A percentile compares a stretch with the other conserved stretches of the same genome.
These are phyloP conservation scores for Luzula sylvatica DNA, from an alignment of 176 grass and related monocot species.

Conservation along the genomic window DNA sequence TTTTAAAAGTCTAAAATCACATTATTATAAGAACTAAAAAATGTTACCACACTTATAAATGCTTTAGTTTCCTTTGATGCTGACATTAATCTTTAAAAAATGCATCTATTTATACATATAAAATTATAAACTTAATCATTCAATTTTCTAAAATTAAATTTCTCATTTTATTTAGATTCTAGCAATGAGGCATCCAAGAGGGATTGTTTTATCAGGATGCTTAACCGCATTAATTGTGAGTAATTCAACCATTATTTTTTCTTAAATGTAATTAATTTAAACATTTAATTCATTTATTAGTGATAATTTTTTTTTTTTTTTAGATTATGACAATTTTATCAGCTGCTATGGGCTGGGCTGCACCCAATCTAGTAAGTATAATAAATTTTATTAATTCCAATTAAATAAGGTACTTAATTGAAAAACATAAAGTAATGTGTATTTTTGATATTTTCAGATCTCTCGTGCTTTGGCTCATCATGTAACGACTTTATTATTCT, in stretches of 20 bases:
- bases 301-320: constrained; percentile 9
- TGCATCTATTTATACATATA: neutral
- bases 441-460: constrained; percentile 43
- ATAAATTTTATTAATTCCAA: neutral
- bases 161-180: constrained; percentile 60
- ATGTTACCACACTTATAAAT: too few species aligned
- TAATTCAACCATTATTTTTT: constrained; percentile 1
- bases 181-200: constrained; percentile 88
- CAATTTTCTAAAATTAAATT: constrained; percentile 6
- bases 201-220: constrained; percentile 72
- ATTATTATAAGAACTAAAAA: too few species aligned
- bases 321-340: constrained; percentile 97
- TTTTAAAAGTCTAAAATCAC: too few species aligned
- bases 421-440: too few species aligned
- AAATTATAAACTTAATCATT: neutral
- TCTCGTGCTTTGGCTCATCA: constrained; percentile 95
- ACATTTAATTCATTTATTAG: neutral
- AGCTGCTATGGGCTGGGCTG: constrained; percentile 69
- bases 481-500: constrained; percentile 81
- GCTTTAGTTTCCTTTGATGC: too few species aligned
- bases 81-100: neutral
- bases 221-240: constrained; percentile 65
- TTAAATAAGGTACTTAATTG: neutral
- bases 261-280: neutral
- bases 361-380: constrained; percentile 86